Evolutionary conservation across 495 filamentous ascomycete species (phyloP).

Genomic region (Endocarpon pusillum): DNA sequence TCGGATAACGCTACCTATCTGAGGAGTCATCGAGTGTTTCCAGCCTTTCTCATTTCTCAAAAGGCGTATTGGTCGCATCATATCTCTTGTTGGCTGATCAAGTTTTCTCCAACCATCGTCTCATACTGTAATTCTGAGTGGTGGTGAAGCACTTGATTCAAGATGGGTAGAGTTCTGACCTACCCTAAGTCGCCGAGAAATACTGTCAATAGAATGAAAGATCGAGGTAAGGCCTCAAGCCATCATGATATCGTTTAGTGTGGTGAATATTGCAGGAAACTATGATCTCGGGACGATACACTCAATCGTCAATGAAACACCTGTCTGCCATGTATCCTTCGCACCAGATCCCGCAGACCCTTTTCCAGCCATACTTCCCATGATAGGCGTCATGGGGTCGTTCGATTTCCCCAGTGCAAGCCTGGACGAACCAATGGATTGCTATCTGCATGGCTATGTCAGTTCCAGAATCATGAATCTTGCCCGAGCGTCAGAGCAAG

Average conservation of each 20-base stretch:
- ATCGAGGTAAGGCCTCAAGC: conserved; percentile 34
- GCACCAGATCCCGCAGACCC: conserved; percentile 38
- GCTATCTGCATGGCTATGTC: conserved; percentile 82
- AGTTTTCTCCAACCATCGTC: too few species aligned
- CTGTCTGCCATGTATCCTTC: conserved; percentile 78
- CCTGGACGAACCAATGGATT: conserved; percentile 49
- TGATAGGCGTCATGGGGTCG: conserved; percentile 74
- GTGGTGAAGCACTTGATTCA: neutral
- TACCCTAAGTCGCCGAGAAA: conserved; percentile 52
- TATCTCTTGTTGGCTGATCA: too few species aligned
- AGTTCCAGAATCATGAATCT: conserved; percentile 62
- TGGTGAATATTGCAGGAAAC: conserved; percentile 37
- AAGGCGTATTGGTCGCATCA: too few species aligned
- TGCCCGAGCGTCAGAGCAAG: conserved; percentile 33
- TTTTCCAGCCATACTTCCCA: conserved; percentile 66
- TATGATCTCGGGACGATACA: conserved; percentile 70
- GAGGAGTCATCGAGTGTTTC: too few species aligned
- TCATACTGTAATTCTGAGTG: neutral
- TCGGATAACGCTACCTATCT: too few species aligned
- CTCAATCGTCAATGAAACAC: conserved; percentile 56
- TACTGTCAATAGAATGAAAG: conserved; percentile 54
- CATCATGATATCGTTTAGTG: conserved; percentile 4
- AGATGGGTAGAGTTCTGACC: conserved; percentile 35
- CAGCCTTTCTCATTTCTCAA: too few species aligned
- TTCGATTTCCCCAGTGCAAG: conserved; percentile 45